Evolutionary conservation across 2,329 filamentous ascomycete species (phyloP), one percentile per base, ranked within the genome.

Genomic region (Aspergillus puulaauensis): DNA sequence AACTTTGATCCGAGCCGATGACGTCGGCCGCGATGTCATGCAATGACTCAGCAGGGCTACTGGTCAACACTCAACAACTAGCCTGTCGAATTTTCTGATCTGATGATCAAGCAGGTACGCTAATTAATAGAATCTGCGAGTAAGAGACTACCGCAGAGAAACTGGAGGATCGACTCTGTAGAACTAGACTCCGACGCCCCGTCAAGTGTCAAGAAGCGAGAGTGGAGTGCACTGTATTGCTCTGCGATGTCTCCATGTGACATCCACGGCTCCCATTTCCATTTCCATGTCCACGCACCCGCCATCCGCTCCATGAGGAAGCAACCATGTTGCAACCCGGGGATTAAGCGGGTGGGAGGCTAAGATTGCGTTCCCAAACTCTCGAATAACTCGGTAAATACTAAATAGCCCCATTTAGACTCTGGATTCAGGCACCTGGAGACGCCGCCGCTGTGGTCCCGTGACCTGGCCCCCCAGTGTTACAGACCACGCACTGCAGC

Each of bases 21-120:
- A 60, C 58, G 58, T 60, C 54, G 54, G 27, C 12, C 9, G 33
- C 55, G 48, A 60, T 56, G 57, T 57, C 54, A 57, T 60, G 51
- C 15, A 47, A 45, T 60, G 51, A 60, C 58, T 57, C 51, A 60
- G 54, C 58, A 40, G n/a, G 19, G 40, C 40, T 12, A 9, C 9
- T 11, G 9, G 40, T 43, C 40, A 43, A 43, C 40, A 11, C 15
- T 43, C 8, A 43, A 21, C n/a, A 24, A 24, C n/a, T 46, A 14
- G 33, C 23, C 33, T 46, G 39, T 17, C 21, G 17, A 52, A 44
- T 37, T 40, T 45, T 41, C 45, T 56, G 37, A 31, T 56, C 46
- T 15, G 39, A 43, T 44, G 51, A 44, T 45, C 35, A 37, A 37
- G 35, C 35, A 37, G 15, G 35, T 37, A 37, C 35, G 35, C 35